A percentile compares a stretch with the other conserved stretches of the same genome.
Evolutionary conservation across 2,329 filamentous ascomycete genomes (phyloP).

Genomic region (Cordyceps javanica): DNA sequence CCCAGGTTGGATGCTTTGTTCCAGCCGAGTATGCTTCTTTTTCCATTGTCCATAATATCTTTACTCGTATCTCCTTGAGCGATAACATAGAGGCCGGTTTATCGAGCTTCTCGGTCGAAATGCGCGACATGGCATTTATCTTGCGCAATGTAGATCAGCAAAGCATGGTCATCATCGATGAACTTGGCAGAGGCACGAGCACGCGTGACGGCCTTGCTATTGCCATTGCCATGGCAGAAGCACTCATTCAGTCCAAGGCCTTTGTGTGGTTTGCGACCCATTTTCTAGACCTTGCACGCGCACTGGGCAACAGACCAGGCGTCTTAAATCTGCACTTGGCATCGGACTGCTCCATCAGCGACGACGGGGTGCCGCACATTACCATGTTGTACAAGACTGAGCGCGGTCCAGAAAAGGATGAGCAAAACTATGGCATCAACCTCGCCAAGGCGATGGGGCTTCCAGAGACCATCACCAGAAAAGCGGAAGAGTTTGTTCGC

Average conservation of each 20-base stretch:
- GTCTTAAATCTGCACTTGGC: conserved; percentile 79
- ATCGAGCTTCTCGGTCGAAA: conserved; percentile 89
- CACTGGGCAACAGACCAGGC: conserved; percentile 67
- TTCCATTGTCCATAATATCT: conserved; percentile 73
- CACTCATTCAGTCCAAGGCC: conserved; percentile 70
- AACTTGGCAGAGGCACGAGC: conserved; percentile 86
- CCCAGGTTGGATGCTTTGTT: conserved; percentile 85
- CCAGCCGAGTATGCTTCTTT: conserved; percentile 80
- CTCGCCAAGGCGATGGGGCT: conserved; percentile 71
- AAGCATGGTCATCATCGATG: conserved; percentile 81
- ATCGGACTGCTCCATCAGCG: conserved; percentile 52
- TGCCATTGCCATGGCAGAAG: conserved; percentile 83
- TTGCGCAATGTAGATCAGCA: conserved; percentile 70
- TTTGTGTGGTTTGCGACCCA: conserved; percentile 93
- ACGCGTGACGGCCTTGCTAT: conserved; percentile 84
- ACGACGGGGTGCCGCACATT: conserved; percentile 53
- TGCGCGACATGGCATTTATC: conserved; percentile 94
- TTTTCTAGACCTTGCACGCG: conserved; percentile 74
- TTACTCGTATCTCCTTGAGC: conserved; percentile 80
- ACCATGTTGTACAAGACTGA: conserved; percentile 84
- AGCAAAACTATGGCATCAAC: conserved; percentile 72
- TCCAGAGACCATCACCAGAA: conserved; percentile 58
- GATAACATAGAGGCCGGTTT: conserved; percentile 87
- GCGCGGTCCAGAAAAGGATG: conserved; percentile 62
- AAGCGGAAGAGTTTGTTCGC: conserved; percentile 60